Conservation (phyloP, 202 grass and related monocot species). For the Carex arenaria region DNA sequence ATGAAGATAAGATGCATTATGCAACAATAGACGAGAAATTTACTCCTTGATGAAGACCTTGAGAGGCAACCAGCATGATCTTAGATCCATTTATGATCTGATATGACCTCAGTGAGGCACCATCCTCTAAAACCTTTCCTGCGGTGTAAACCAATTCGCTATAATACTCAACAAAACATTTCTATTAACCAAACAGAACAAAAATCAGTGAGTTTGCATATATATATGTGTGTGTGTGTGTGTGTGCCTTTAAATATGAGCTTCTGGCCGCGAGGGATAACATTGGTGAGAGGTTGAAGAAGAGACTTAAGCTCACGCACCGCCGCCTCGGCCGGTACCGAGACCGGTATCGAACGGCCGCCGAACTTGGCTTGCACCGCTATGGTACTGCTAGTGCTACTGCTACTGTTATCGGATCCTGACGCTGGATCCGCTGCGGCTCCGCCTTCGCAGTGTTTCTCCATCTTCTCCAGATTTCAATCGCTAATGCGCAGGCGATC, state of each 20-base stretch:
- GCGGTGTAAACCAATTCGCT: slow-evolving; percentile 2
- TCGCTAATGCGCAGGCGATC: background rate
- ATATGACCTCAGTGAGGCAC: slow-evolving; percentile 44
- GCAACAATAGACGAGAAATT: background rate
- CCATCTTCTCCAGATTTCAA: background rate
- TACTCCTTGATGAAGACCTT: slow-evolving; percentile 96
- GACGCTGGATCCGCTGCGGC: background rate
- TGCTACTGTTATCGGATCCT: slow-evolving; percentile 9
- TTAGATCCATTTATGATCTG: slow-evolving; percentile 63
- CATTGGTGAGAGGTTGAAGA: slow-evolving; percentile 87
- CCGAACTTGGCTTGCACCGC: slow-evolving; percentile 77
- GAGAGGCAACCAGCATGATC: slow-evolving; percentile 81
- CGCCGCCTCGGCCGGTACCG: slow-evolving; percentile 31
- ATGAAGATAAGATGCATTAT: background rate
- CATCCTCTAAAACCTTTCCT: slow-evolving; percentile 74
- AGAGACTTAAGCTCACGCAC: slow-evolving; percentile 66
- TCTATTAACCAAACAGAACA: background rate
- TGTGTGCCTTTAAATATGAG: slow-evolving; percentile 83
- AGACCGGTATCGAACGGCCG: slow-evolving; percentile 59
- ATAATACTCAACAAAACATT: background rate
- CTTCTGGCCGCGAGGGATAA: slow-evolving; percentile 83
- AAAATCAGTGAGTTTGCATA: background rate
- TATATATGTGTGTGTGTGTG: background rate
- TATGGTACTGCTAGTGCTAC: slow-evolving; percentile 29
- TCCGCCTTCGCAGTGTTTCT: slow-evolving; percentile 11